Evolutionary conservation across 1,139 yeast genomes (phyloP).

Genomic region (Hyphopichia wangnamkhiaoensis): DNA sequence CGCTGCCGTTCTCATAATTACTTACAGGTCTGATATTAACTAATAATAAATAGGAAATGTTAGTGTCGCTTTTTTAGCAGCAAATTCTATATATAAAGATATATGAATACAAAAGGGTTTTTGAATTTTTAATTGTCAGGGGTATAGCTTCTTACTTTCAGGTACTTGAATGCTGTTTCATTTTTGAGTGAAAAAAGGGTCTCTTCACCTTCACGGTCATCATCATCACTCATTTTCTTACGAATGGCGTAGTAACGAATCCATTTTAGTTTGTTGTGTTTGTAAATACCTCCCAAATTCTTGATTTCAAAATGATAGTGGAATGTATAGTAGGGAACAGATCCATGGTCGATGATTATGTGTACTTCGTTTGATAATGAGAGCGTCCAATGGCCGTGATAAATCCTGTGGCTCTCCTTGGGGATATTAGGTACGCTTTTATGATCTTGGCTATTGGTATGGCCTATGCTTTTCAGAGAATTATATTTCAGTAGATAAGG

Average conservation of each 20-base stretch:
- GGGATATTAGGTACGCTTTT: background rate
- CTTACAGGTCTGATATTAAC: too few species aligned
- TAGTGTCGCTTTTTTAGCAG: background rate
- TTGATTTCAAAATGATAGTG: constrained; percentile 61
- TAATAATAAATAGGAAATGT: too few species aligned
- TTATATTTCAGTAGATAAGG: constrained; percentile 47
- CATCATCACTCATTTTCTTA: constrained; percentile 34
- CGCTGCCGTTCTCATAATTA: constrained; percentile 9
- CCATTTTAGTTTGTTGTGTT: constrained; percentile 74
- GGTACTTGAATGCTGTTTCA: constrained; percentile 76
- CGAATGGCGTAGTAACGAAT: constrained; percentile 56
- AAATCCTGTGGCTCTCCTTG: constrained; percentile 39
- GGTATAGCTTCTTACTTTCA: constrained; percentile 55
- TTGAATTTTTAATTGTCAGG: constrained; percentile 14
- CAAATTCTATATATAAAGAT: background rate
- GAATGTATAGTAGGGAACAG: constrained; percentile 63
- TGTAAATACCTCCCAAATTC: constrained; percentile 53
- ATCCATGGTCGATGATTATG: constrained; percentile 57
- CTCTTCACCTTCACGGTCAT: constrained; percentile 50
- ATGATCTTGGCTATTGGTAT: background rate
- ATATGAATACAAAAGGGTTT: background rate
- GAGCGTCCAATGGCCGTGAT: constrained; percentile 57
- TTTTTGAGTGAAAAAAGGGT: constrained; percentile 60
- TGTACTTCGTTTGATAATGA: constrained; percentile 51
- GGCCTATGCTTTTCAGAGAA: constrained; percentile 4